Evolutionary conservation across 2,329 filamentous ascomycete species (phyloP).

Genomic region (Hymenotorrendiella dingleyae): DNA sequence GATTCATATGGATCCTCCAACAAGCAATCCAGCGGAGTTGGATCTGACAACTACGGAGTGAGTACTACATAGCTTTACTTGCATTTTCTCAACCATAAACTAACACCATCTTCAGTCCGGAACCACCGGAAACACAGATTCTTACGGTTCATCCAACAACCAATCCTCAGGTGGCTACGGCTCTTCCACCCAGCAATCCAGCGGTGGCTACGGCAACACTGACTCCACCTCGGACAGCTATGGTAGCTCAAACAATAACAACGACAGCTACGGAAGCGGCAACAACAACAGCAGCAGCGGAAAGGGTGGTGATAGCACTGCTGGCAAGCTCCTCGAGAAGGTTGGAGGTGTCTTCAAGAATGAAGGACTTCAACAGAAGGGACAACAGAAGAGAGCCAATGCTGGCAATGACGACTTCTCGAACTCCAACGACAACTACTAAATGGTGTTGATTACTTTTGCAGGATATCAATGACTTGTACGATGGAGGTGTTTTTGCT

Average conservation of each 20-base stretch:
- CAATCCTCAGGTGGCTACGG: conserved; percentile 21
- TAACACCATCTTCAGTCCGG: too few relatives aligned
- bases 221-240: conserved; percentile 11
- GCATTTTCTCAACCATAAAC: too few relatives aligned
- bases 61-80: too few relatives aligned
- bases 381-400: conserved; percentile 43
- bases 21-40: too few relatives aligned
- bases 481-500: too few relatives aligned
- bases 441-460: too few relatives aligned
- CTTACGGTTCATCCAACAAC: conserved; percentile 23
- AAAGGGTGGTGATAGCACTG: conserved; percentile 25
- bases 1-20: conserved; percentile 7
- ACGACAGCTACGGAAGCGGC: conserved; percentile 14
- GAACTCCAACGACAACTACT: conserved; percentile 10
- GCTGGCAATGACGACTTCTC: conserved; percentile 28
- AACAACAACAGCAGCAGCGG: conserved; percentile 13
- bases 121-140: conserved; percentile 14
- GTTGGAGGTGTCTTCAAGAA: conserved; percentile 44
- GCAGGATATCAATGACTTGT: too few relatives aligned
- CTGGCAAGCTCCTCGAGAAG: conserved; percentile 56
- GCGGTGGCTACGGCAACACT: background rate
- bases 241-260: conserved; percentile 18
- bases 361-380: conserved; percentile 42
- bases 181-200: too few relatives aligned
- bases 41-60: too few relatives aligned